Conservation (phyloP, 2,329 filamentous ascomycete genomes). For the Diaporthe amygdali region DNA sequence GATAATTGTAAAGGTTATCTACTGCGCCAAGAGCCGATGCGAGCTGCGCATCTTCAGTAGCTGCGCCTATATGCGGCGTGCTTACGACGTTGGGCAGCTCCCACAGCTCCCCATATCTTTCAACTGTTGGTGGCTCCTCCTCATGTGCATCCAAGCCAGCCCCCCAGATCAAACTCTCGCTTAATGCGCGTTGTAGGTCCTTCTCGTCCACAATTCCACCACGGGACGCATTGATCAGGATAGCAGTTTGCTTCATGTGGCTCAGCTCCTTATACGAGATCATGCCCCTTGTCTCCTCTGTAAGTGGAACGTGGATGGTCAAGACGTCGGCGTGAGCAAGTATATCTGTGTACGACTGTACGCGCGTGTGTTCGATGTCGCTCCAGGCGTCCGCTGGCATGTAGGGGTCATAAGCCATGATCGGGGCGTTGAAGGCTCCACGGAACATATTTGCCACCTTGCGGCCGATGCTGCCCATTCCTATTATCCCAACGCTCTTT, state of each 20-base stretch:
- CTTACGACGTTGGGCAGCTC: constrained; percentile 31
- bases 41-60: constrained; percentile 23
- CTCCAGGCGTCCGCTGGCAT: constrained; percentile 27
- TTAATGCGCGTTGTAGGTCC: constrained; percentile 33
- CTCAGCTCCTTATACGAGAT: constrained; percentile 34
- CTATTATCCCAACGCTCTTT: constrained; percentile 42
- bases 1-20: background rate
- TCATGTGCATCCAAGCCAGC: constrained; percentile 37
- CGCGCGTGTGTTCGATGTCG: constrained; percentile 32
- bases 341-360: constrained; percentile 35
- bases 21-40: background rate
- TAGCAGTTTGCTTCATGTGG: constrained; percentile 35
- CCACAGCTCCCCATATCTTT: constrained; percentile 33
- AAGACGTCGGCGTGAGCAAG: constrained; percentile 39
- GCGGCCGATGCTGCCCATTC: constrained; percentile 43
- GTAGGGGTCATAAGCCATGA: constrained; percentile 43
- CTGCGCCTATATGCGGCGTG: constrained; percentile 29
- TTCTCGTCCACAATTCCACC: constrained; percentile 39
- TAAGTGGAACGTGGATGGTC: constrained; percentile 39
- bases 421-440: constrained; percentile 34
- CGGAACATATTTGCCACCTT: constrained; percentile 40
- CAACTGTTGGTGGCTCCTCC: constrained; percentile 35
- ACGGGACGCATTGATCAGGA: constrained; percentile 38
- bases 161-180: constrained; percentile 33
- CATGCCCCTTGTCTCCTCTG: constrained; percentile 33